Evolutionary conservation across 768 basidiomycete genomes (phyloP), one percentile per base, ranked within the genome.

Genomic region (Auricularia sp.): DNA sequence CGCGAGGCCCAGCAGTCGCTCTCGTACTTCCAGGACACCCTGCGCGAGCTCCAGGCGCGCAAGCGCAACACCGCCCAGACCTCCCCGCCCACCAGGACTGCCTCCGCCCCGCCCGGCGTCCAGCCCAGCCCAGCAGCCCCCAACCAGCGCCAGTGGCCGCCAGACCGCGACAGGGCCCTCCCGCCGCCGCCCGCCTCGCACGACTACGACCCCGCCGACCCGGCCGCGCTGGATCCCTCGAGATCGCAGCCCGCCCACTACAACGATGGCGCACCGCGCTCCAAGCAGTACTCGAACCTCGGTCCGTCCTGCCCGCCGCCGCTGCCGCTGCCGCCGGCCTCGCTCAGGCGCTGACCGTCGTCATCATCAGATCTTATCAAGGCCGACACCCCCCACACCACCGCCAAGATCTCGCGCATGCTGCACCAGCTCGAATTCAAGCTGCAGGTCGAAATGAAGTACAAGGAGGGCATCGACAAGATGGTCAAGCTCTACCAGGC

Each of bases 371-470:
- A 99, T 80, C 79, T 99, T 67, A 93, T 97, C 76, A 95, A 95
- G 77, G 94, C 94, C 67, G 97, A 99, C 78, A 95, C 95, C 56
- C 95, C 96, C 16, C 86, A 96, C 72, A 94, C 93, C 21, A 89
- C 95, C 1, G 88, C 91, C 69, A 98, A 96, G 80, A 98, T 99
- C 74, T 91, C 93, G 51, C 86, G 86, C 69, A 98, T 98, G 95
- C 85, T 98, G 61, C 95, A 98, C 76, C 95, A 98, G 76, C 87
- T 99, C 67, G 95, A 98, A 77, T 99, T 98, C 84, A 99, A 99
- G 78, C 86, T 98, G 64, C 92, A 96, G 75, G 93, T 99, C 68
- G 97, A 99, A 77, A 85, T 90, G 78, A 94, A 98, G 77, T 98
- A 98, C 81, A 96, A 95, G 81, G 84, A 88, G 74, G 97, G 97